phyloP scores from a whole-genome alignment of 192 early-diverging fungal species.

The Pilaira anomala region DNA sequence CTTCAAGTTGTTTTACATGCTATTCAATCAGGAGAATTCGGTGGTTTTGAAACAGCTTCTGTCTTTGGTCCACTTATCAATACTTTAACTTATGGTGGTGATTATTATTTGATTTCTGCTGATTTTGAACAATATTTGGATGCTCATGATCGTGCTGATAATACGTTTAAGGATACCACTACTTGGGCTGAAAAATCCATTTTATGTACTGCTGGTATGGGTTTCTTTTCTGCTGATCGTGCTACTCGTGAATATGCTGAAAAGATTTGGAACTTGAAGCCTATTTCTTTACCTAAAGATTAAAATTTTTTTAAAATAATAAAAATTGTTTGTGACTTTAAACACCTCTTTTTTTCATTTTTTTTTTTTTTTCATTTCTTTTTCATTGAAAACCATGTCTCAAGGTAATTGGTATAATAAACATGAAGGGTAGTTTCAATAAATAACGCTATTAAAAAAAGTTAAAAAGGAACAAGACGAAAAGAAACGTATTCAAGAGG shows the following conservation, averaged over 20 bases:
- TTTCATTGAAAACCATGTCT: too few relatives aligned
- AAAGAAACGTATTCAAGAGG: constrained; percentile 89
- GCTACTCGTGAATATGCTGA: constrained; percentile 91
- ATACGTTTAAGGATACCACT: constrained; percentile 73
- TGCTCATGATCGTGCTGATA: constrained; percentile 78
- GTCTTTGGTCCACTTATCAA: constrained; percentile 77
- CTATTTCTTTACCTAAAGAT: neutral
- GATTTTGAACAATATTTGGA: constrained; percentile 87
- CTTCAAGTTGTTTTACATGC: constrained; percentile 77
- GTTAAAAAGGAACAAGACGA: neutral
- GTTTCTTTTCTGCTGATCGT: constrained; percentile 88
- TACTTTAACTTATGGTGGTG: constrained; percentile 79
- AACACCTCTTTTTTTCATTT: too few relatives aligned
- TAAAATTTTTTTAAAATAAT: too few relatives aligned
- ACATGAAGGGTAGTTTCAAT: too few relatives aligned
- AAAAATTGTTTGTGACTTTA: too few relatives aligned
- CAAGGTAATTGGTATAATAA: too few relatives aligned
- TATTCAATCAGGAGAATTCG: constrained; percentile 73
- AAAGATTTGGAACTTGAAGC: constrained; percentile 82
- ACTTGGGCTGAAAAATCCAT: constrained; percentile 90
- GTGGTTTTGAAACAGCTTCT: constrained; percentile 53
- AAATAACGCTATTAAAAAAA: too few relatives aligned
- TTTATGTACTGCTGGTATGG: constrained; percentile 85
- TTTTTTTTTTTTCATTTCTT: too few relatives aligned
- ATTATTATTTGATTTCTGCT: constrained; percentile 82